Evolutionary conservation across 495 filamentous ascomycete genomes (phyloP), one percentile per base, ranked within the genome.

Genomic region (Neurospora sp.): DNA sequence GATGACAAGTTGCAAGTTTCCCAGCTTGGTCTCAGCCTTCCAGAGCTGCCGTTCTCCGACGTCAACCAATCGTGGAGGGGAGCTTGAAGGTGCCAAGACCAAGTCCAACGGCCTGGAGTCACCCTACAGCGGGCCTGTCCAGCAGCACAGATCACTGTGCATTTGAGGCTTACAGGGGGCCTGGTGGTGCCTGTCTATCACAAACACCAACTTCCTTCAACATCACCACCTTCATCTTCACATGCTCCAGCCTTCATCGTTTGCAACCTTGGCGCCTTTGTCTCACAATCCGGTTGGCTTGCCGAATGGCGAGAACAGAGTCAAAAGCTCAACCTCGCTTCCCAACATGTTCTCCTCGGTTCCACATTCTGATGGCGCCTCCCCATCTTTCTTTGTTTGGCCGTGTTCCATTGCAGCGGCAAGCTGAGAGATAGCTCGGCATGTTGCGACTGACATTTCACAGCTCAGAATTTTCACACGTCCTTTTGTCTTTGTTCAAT

Each of bases 301-400:
- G 53, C 12, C 27, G 53, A 65, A 65, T 35, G 14, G 53, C 7
- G 4, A 16, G 53, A 37, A 65, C 35, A 14, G 27, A 35, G 6
- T 65, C 14, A 16, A 18, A 65, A 8, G 53, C 27, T 27, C 53
- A 65, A 65, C 53, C 53, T 65, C 53, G 22, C 27, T 65, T 65
- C 27, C 31, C 53, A 65, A 65, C 53, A 65, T 18, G 6, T 65
- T 35, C 53, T 35, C 53, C 27, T 65, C 53, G 53, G 27, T 65
- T 65, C 53, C 53, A 61, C 53, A 61, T 61, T 18, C 53, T 65
- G 53, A 65, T 7, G 27, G 53, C 53, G 27, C 53, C 53, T 65
- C 40, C 74, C 48, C 70, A 37, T 35, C 70, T 27, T 42, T 74
- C 77, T 79, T 79, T 79, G 76, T 79, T 68, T 37, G n/a, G 35